These are phyloP conservation scores for Heliamphora exappendiculata DNA, from an alignment of 148 eudicot genomes.

Conservation along the genomic window DNA sequence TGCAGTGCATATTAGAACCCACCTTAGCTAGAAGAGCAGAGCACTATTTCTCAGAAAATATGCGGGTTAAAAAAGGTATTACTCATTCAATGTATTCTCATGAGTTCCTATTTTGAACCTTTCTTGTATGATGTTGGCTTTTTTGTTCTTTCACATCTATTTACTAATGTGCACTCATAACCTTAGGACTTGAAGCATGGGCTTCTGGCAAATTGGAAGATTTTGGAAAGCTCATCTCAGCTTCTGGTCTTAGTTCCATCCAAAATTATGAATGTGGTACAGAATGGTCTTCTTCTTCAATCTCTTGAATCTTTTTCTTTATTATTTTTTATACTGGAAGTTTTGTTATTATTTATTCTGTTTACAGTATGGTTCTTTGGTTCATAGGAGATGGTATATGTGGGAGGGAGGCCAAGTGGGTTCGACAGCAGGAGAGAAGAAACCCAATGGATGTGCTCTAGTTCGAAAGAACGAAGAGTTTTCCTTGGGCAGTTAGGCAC, in stretches of 20 bases:
- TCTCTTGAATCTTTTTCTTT: neutral
- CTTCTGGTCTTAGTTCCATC: slow-evolving; percentile 90
- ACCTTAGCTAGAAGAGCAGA: slow-evolving; percentile 82
- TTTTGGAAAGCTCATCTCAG: slow-evolving; percentile 82
- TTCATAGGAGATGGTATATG: neutral
- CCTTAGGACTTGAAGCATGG: slow-evolving; percentile 88
- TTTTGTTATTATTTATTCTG: neutral
- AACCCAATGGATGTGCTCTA: neutral
- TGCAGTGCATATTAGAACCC: slow-evolving; percentile 66
- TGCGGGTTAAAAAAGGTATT: slow-evolving; percentile 67
- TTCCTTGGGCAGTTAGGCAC: neutral
- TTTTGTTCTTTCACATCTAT: slow-evolving; percentile 1
- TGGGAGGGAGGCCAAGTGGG: neutral
- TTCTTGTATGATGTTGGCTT: neutral
- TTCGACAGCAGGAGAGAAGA: neutral
- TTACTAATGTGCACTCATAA: neutral
- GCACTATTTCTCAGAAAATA: slow-evolving; percentile 90
- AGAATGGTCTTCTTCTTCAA: slow-evolving; percentile 8
- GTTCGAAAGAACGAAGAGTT: neutral
- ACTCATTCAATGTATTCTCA: slow-evolving; percentile 3
- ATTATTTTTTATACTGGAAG: no score
- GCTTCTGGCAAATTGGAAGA: slow-evolving; percentile 70
- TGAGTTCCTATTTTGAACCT: neutral
- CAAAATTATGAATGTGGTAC: slow-evolving; percentile 90
- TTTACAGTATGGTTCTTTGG: neutral